Evolutionary conservation across 352 stramenopile species (phyloP).

Genomic region (Pseudoperonospora humuli): DNA sequence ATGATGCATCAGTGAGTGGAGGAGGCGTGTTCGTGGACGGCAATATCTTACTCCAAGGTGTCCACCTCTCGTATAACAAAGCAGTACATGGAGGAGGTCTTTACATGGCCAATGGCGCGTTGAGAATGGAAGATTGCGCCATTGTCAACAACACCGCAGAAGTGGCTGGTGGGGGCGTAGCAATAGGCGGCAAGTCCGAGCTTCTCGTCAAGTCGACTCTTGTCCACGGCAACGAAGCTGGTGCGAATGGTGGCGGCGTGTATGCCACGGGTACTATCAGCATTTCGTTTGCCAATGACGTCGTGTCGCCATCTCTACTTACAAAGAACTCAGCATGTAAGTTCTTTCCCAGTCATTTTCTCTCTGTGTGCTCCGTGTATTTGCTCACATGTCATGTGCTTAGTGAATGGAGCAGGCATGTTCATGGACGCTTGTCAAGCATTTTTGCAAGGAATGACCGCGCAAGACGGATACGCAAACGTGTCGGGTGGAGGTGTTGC

Average conservation of each 20-base stretch:
- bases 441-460: constrained; percentile 3
- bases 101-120: constrained; percentile 9
- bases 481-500: constrained; percentile 15
- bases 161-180: constrained; percentile 11
- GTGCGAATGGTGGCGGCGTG: constrained; percentile 11
- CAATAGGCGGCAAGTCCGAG: constrained; percentile 3
- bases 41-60: constrained; percentile 4
- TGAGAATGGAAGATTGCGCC: constrained; percentile 9
- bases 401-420: constrained; percentile 28
- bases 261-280: constrained; percentile 8
- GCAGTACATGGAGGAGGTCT: constrained; percentile 17
- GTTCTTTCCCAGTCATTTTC: background rate
- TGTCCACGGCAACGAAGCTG: constrained; percentile 9
- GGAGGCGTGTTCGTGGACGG: constrained; percentile 14
- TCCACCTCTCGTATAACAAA: constrained; percentile 5
- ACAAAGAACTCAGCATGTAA: constrained; percentile 23
- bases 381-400: background rate
- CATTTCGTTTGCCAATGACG: constrained; percentile 6
- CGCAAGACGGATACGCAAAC: constrained; percentile 9
- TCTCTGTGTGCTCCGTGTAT: background rate
- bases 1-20: constrained; percentile 17
- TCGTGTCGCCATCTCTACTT: constrained; percentile 4
- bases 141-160: constrained; percentile 10
- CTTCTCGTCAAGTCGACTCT: constrained; percentile 1
- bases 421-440: constrained; percentile 15